Percentiles rank a stretch among this genome's conserved stretches.
Conservation (phyloP, 345 rosid genomes). For the Passiflora organensis region DNA sequence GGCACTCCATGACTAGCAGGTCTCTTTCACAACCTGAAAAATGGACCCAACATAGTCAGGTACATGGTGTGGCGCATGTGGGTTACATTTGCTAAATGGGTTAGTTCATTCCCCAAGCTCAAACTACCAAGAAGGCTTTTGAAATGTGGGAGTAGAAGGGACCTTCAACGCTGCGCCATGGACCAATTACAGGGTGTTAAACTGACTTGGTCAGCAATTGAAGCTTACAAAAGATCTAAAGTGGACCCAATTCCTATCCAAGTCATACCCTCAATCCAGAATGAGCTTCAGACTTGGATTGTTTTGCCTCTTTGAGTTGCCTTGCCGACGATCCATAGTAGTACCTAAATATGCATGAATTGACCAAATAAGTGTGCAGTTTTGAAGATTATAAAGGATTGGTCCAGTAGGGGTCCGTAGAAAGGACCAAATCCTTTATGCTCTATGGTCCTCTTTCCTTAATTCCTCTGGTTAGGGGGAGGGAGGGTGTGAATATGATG, state of each 20-base stretch:
- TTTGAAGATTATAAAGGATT: neutral
- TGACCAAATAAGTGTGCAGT: conserved; percentile 5
- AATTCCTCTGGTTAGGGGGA: neutral
- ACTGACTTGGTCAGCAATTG: no score
- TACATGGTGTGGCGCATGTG: conserved; percentile 8
- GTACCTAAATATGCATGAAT: neutral
- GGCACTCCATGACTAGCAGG: neutral
- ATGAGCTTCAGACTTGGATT: no score
- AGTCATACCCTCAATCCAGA: no score
- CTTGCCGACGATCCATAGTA: no score
- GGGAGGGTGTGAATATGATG: neutral
- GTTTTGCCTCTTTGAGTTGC: no score
- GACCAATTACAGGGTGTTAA: conserved; percentile 15
- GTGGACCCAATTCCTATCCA: no score
- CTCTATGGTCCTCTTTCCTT: conserved; percentile 25
- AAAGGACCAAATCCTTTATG: neutral
- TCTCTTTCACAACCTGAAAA: conserved; percentile 4
- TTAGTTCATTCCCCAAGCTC: neutral
- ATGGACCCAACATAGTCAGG: conserved; percentile 15
- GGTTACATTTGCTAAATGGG: no score
- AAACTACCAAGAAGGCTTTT: neutral
- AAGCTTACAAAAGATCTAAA: no score
- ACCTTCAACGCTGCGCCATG: conserved; percentile 1
- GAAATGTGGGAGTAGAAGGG: conserved; percentile 6
- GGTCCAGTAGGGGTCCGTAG: conserved; percentile 28